Percentiles rank a stretch among this genome's conserved stretches.
phyloP scores from a whole-genome alignment of 129 eudicot species.

The Ambrosia artemisiifolia region DNA sequence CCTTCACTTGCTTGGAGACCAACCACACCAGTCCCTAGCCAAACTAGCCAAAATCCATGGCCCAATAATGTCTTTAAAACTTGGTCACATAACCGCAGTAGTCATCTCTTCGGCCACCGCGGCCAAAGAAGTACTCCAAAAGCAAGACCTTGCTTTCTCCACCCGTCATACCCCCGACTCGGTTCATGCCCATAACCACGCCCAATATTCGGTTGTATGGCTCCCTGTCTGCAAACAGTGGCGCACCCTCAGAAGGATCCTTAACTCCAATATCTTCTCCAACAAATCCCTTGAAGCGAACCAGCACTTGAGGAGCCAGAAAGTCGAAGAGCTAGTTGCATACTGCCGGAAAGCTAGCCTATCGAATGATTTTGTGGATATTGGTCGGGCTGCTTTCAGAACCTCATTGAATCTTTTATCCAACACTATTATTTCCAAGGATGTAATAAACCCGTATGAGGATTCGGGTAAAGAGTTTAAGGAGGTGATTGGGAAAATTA shows the following conservation, averaged over 20 bases:
- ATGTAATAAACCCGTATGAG: constrained; percentile 29
- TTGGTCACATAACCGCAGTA: constrained; percentile 38
- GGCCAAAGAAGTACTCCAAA: constrained; percentile 58
- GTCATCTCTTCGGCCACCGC: constrained; percentile 52
- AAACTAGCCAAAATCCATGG: constrained; percentile 38
- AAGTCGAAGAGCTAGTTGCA: constrained; percentile 30
- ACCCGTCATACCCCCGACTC: constrained; percentile 47
- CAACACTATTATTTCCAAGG: constrained; percentile 38
- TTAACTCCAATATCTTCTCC: constrained; percentile 23
- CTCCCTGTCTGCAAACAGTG: constrained; percentile 22
- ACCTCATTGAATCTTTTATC: constrained; percentile 35
- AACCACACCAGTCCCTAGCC: constrained; percentile 38
- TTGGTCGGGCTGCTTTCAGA: constrained; percentile 56
- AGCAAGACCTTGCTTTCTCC: constrained; percentile 58
- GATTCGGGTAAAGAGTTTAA: constrained; percentile 35
- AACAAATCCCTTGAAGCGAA: constrained; percentile 19
- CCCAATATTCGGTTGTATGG: constrained; percentile 27
- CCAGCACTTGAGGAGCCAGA: constrained; percentile 24
- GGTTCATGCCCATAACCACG: constrained; percentile 42
- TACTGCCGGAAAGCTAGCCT: constrained; percentile 22
- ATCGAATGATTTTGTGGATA: constrained; percentile 31
- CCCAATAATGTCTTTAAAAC: constrained; percentile 39
- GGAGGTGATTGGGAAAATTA: constrained; percentile 16
- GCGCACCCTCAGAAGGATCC: constrained; percentile 20
- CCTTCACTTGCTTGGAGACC: constrained; percentile 43